Base-by-base conservation (phyloP, 805 yeast genomes). In the Metschnikowia picachoensis region DNA sequence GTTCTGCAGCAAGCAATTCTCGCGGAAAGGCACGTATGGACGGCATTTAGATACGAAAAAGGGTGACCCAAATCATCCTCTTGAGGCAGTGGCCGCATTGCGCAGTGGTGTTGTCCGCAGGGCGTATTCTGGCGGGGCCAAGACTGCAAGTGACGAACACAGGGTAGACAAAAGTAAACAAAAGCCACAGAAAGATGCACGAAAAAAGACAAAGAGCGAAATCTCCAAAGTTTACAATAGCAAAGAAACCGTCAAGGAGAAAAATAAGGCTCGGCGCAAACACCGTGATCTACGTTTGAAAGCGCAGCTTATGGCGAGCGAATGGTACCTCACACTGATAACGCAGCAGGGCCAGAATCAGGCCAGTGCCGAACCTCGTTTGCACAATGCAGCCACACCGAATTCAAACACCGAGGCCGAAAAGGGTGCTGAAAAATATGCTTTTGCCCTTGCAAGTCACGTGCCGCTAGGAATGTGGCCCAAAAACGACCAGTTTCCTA, bases 11-110 rank as follows among this genome's bases (percentile, higher is more conserved):
- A 67, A 72, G 47, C 65, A 73, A 1, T 82, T 80, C 58, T 71
- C 80, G 2, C 79, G 78, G 48, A 77, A 80, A 7, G 83, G 85
- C 2, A 77, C 83, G 0, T 64, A 79, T 46, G 85, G 85, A 1
- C 65, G 86, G 31, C 86, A 81, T 58, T 58, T 82, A 36, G 85
- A 82, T 53, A 59, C 68, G 37, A 74, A 78, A 49, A 76, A 77
- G 44, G 86, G 85, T 1, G 71, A 80, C 9, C 56, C 67, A 1
- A 44, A 61, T 13, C 86, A 81, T 51, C 85, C 85, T 0, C 57
- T 64, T 1, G 77, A 71, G 2, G 65, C 69, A 35, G 77, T 82
- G 13, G 76, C 72, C 12, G 75, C 74, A 9, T 16, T 40, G 28
- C 39, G 49, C 27, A 40, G 43, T 35, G 28, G 30, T 27, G 36